phyloP scores from a whole-genome alignment of 2,329 filamentous ascomycete genomes.

The Gnomoniopsis smithogilvyi region DNA sequence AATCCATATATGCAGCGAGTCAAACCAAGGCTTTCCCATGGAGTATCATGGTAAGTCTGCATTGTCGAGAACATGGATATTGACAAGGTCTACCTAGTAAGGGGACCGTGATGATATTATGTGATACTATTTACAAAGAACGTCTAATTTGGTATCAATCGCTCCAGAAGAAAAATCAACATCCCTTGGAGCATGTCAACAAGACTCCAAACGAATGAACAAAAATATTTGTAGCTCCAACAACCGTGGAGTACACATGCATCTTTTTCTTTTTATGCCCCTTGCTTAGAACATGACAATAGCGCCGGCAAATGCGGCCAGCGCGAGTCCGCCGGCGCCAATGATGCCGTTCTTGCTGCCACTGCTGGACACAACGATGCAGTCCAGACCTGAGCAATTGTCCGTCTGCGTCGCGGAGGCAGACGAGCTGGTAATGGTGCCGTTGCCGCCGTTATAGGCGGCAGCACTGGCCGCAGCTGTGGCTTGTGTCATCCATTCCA shows the following conservation, averaged over 20 bases:
- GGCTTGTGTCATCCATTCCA: not conserved
- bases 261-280: too few relatives aligned
- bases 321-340: conserved; percentile 9
- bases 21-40: not conserved
- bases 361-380: conserved; percentile 16
- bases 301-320: conserved; percentile 11
- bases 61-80: not conserved
- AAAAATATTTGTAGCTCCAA: not conserved
- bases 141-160: conserved; percentile 3
- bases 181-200: not conserved
- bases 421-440: conserved; percentile 5
- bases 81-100: not conserved
- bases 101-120: not conserved
- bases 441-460: conserved; percentile 2
- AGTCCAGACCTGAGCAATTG: conserved; percentile 10
- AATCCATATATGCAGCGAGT: too few relatives aligned
- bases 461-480: not conserved
- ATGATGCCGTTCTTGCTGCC: not conserved
- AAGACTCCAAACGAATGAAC: not conserved
- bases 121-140: conserved; percentile 7
- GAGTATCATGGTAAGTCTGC: not conserved
- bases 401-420: not conserved
- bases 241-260: not conserved
- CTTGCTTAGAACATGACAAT: conserved; percentile 10
- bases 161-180: not conserved